These are phyloP conservation scores for Asclepias syriaca DNA, from an alignment of 257 asterid genomes.

Conservation along the genomic window DNA sequence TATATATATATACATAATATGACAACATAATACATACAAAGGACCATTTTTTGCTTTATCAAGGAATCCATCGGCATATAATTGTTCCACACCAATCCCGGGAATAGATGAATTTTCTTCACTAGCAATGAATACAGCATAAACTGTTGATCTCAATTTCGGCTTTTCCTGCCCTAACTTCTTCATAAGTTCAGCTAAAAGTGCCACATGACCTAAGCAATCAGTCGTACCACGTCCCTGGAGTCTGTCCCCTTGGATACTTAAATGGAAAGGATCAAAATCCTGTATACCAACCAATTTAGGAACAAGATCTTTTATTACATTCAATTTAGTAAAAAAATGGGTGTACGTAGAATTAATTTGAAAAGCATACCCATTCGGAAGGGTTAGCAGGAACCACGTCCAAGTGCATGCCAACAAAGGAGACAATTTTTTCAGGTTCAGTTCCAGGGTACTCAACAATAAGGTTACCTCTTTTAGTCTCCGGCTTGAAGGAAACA, in stretches of 20 bases:
- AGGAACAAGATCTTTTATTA: neutral
- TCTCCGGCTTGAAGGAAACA: constrained; percentile 67
- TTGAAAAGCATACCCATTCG: constrained; percentile 79
- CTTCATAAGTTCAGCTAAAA: constrained; percentile 83
- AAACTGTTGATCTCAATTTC: constrained; percentile 64
- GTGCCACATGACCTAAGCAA: constrained; percentile 96
- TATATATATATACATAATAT: constrained; percentile 12
- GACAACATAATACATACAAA: too few relatives aligned
- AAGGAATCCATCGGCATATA: constrained; percentile 73
- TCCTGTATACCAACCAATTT: constrained; percentile 33
- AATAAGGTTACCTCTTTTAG: constrained; percentile 83
- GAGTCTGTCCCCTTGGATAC: constrained; percentile 83
- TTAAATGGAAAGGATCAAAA: constrained; percentile 81
- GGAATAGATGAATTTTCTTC: constrained; percentile 96
- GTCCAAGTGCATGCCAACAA: constrained; percentile 99
- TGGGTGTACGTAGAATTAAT: too few relatives aligned
- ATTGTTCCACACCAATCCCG: constrained; percentile 87
- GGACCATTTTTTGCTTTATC: constrained; percentile 80
- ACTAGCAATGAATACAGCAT: constrained; percentile 93
- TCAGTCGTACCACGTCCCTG: constrained; percentile 97
- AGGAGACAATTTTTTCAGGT: constrained; percentile 67
- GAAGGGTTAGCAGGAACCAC: constrained; percentile 87
- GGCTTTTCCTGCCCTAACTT: constrained; percentile 79
- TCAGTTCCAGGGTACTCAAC: constrained; percentile 92
- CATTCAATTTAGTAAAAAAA: neutral